Evolutionary conservation across 2,329 filamentous ascomycete species (phyloP).

Genomic region (Colletotrichum salicis): DNA sequence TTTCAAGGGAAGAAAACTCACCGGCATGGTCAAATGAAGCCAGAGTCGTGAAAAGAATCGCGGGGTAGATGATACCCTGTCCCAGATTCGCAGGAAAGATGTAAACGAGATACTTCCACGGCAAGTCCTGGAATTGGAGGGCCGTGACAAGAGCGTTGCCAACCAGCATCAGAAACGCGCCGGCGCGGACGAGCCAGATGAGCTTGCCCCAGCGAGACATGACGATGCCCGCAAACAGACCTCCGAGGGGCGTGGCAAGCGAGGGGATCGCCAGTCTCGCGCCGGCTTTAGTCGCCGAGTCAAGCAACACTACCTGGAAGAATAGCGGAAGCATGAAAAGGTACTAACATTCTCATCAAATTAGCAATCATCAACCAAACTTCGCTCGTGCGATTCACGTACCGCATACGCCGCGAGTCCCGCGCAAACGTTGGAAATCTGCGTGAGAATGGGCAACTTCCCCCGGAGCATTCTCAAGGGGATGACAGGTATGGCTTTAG

Average conservation of each 20-base stretch:
- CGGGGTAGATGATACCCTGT: constrained; percentile 68
- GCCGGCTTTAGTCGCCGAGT: constrained; percentile 72
- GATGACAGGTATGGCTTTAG: constrained; percentile 63
- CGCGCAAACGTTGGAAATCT: constrained; percentile 68
- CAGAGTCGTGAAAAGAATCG: constrained; percentile 69
- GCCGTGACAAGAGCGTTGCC: constrained; percentile 64
- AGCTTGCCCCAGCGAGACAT: constrained; percentile 68
- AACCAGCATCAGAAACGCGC: constrained; percentile 61
- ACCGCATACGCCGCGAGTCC: constrained; percentile 72
- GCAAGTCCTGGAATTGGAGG: constrained; percentile 59
- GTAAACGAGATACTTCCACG: constrained; percentile 66
- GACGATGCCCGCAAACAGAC: constrained; percentile 65
- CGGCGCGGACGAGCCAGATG: constrained; percentile 61
- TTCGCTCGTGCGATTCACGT: constrained; percentile 42
- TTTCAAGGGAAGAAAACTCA: constrained; percentile 44
- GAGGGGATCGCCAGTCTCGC: constrained; percentile 72
- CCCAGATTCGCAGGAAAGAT: constrained; percentile 69
- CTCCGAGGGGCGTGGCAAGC: constrained; percentile 67
- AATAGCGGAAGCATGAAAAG: constrained; percentile 77
- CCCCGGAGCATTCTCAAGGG: constrained; percentile 68
- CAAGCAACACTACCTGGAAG: constrained; percentile 74
- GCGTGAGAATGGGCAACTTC: constrained; percentile 62
- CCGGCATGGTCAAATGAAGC: constrained; percentile 71
- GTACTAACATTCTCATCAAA: constrained; percentile 52
- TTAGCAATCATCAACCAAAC: neutral